Evolutionary conservation across 2,329 filamentous ascomycete genomes (phyloP), one percentile per base, ranked within the genome.

Genomic region (Fusarium pseudonygamai): DNA sequence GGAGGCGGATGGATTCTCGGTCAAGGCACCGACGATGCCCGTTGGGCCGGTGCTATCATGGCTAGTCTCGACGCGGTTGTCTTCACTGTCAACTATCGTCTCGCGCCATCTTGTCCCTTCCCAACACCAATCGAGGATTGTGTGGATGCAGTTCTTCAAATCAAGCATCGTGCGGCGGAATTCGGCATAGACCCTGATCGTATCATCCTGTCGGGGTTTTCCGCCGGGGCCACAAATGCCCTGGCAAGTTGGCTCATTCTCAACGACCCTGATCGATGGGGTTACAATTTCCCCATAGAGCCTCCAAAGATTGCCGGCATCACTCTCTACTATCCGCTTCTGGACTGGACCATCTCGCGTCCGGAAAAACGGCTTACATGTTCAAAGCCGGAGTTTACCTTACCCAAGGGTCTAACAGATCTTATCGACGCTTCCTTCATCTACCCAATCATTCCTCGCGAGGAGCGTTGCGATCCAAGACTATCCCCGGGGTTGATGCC

Each of bases 1-100:
- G 91, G 91, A 32, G 91, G 91, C 28, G 91, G 91, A 10, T 92
- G 91, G 81, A 88, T 90, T 12, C 81, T 92, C 37, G 91, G 91
- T 18, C 85, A 85, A 52, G 89, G 87, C 7, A 90, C 88, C 8
- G 89, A 92, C 77, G 91, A 92, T 76, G 87, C 89, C 20, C 85
- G 89, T 46, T 92, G 90, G 84, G 88, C 87, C 11, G 84, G 86
- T 8, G 82, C 85, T 40, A 86, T 91, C 7, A 81, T 87, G 43
- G 81, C 86, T 32, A 82, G 85, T 9, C 82, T 88, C 18, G 85
- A 88, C 59, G 89, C 87, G 34, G 83, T 92, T 28, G 86, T 92
- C 61, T 87, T 93, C 69, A 89, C 87, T 4, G 89, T 92, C 73
- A 90, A 92, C 75, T 93, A 93, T 78, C 87, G 91, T n/a, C 85